These are phyloP conservation scores for Phytopythium litorale DNA, from an alignment of 352 stramenopile species.

Conservation along the genomic window DNA sequence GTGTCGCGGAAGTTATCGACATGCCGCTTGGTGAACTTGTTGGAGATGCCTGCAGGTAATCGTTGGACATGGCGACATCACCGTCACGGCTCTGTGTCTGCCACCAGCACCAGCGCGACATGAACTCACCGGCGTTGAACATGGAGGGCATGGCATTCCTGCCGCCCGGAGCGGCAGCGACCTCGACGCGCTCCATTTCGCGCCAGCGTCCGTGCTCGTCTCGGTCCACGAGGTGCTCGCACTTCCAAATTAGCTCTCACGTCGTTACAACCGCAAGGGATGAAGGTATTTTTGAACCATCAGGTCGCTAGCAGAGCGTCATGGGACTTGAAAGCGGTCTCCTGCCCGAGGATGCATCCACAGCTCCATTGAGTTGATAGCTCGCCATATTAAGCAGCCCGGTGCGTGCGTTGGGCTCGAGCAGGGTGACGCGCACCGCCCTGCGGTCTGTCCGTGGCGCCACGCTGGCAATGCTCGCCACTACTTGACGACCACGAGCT, in stretches of 20 bases:
- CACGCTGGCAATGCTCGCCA: neutral
- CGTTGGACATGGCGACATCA: neutral
- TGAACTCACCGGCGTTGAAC: slow-evolving; percentile 30
- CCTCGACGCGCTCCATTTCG: slow-evolving; percentile 30
- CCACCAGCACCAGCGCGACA: neutral
- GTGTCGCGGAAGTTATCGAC: slow-evolving; percentile 69
- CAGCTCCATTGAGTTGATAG: neutral
- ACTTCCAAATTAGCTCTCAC: neutral
- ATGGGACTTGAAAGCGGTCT: too few relatives aligned
- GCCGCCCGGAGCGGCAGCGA: slow-evolving; percentile 11
- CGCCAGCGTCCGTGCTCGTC: neutral
- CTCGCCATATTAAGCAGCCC: neutral
- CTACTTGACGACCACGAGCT: slow-evolving; percentile 36
- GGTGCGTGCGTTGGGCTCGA: neutral
- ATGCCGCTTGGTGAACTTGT: slow-evolving; percentile 81
- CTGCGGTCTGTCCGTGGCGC: too few relatives aligned
- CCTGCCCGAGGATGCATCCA: neutral
- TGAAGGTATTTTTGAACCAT: too few relatives aligned
- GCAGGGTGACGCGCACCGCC: too few relatives aligned
- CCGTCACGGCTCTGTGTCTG: neutral
- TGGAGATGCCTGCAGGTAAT: slow-evolving; percentile 55
- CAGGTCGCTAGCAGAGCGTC: neutral
- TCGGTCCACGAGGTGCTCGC: neutral
- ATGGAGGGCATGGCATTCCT: slow-evolving; percentile 25
- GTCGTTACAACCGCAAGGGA: neutral